These are phyloP conservation scores for Salix exigua DNA, from an alignment of 345 rosid genomes.

Conservation along the genomic window DNA sequence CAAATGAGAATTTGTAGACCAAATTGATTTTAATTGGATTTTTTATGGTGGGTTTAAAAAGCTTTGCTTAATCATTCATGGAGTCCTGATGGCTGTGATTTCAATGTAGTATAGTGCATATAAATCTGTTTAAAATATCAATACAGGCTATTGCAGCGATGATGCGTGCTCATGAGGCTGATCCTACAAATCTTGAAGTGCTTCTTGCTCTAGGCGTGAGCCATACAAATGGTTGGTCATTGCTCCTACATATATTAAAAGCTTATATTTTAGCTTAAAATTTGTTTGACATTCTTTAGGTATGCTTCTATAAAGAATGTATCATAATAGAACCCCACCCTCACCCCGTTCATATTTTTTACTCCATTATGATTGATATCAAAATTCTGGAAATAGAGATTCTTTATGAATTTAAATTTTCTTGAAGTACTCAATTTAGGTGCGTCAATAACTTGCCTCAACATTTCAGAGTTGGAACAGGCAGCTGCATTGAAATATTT, in stretches of 20 bases:
- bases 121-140: conserved; percentile 13
- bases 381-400: not conserved
- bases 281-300: not conserved
- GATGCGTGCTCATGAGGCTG: conserved; percentile 98
- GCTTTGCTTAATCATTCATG: not conserved
- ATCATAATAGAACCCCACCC: not conserved
- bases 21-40: not conserved
- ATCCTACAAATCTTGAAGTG: conserved; percentile 92
- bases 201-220: conserved; percentile 99
- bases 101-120: not conserved
- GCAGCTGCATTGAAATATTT: conserved; percentile 86
- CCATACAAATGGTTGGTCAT: conserved; percentile 89
- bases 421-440: not conserved
- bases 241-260: not conserved
- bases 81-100: not conserved
- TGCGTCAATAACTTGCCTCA: not conserved
- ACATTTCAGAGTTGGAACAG: conserved; percentile 83
- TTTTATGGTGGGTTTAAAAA: not conserved
- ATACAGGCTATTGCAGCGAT: conserved; percentile 98
- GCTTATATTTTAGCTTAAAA: not conserved
- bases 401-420: not conserved
- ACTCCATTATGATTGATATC: not conserved
- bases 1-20: not conserved
- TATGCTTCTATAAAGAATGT: not conserved
- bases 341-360: not conserved